Conservation (phyloP, 768 basidiomycete genomes). For the Neoboletus subvelutipes region DNA sequence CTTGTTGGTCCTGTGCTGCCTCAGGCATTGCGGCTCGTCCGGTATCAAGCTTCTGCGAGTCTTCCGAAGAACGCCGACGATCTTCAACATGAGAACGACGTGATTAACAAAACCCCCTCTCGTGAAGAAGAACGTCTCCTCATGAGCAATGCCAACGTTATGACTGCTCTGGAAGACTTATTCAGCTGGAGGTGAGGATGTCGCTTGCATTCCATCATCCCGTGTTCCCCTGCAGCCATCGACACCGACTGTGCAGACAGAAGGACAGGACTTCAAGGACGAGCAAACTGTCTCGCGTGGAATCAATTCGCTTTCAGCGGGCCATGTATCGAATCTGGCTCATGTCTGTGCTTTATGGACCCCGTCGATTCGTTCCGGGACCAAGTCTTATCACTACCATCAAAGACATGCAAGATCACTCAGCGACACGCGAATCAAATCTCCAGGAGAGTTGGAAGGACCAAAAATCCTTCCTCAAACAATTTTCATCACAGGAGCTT, state of each 20-base stretch:
- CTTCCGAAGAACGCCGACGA: not conserved
- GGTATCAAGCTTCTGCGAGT: not conserved
- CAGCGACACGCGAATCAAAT: too few relatives aligned
- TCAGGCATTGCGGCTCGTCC: slow-evolving; percentile 20
- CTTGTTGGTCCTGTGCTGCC: slow-evolving; percentile 30
- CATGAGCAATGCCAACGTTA: slow-evolving; percentile 20
- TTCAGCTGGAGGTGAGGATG: slow-evolving; percentile 36
- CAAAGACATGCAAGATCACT: not conserved
- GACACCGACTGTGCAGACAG: slow-evolving; percentile 4
- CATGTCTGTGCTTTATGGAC: slow-evolving; percentile 13
- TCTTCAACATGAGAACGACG: slow-evolving; percentile 10
- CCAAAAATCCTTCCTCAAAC: not conserved
- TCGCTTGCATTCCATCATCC: not conserved
- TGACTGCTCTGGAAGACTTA: slow-evolving; percentile 33
- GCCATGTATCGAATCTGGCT: slow-evolving; percentile 32
- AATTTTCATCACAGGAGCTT: slow-evolving; percentile 3
- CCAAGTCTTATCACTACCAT: not conserved
- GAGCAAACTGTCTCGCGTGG: slow-evolving; percentile 29
- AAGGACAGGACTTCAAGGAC: slow-evolving; percentile 9
- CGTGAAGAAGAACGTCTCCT: slow-evolving; percentile 26
- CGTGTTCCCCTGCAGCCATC: too few relatives aligned
- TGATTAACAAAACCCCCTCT: slow-evolving; percentile 16
- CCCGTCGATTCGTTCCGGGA: not conserved
- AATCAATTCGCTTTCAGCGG: slow-evolving; percentile 32
- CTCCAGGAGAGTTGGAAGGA: not conserved